These are phyloP conservation scores for Salix udensis DNA, from an alignment of 345 rosid genomes.

Conservation along the genomic window DNA sequence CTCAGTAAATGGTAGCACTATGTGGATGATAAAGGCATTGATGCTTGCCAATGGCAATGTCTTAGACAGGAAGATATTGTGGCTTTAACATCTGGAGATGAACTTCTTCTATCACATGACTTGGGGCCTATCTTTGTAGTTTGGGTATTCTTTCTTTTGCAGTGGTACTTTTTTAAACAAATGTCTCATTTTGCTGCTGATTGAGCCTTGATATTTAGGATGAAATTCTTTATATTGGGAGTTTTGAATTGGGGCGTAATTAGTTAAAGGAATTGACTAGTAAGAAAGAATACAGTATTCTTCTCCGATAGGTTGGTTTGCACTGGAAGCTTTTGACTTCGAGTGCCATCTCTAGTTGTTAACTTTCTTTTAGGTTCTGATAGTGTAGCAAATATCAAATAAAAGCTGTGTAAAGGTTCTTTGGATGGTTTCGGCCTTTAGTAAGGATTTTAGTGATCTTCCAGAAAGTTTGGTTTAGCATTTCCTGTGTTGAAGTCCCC, in stretches of 20 bases:
- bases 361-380: too few species aligned
- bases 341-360: not conserved
- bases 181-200: slow-evolving; percentile 4
- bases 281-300: not conserved
- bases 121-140: not conserved
- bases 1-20: not conserved
- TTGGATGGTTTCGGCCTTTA: not conserved
- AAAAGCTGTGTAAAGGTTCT: not conserved
- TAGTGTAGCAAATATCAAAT: not conserved
- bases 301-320: not conserved
- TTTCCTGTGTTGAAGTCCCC: not conserved
- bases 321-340: not conserved
- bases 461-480: not conserved
- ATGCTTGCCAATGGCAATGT: not conserved
- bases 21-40: not conserved
- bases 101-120: not conserved
- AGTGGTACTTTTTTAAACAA: not conserved
- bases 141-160: not conserved
- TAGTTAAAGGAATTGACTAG: not conserved
- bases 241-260: not conserved
- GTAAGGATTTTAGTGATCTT: not conserved
- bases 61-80: not conserved
- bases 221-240: not conserved
- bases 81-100: not conserved
- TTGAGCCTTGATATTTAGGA: not conserved